Base-by-base conservation (phyloP, 163 green algal genomes). In the Scenedesmus sp. region DNA sequence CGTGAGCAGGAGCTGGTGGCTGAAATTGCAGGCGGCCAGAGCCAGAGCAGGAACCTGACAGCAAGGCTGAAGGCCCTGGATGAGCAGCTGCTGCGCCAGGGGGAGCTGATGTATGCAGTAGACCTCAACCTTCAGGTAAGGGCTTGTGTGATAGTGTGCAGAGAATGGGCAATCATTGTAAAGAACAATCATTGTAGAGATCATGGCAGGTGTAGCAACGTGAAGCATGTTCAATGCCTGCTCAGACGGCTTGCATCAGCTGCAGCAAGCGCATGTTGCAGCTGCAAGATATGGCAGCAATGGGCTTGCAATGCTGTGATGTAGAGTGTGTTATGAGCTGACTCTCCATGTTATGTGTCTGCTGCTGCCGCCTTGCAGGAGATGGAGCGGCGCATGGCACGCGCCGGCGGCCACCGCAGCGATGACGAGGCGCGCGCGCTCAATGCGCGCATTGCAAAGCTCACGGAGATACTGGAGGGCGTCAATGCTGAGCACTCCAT, bases 101-200 rank as follows among this genome's bases (percentile, higher is more conserved):
- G 98, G 92, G 97, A 99, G 95, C 93, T 98, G 90, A 93, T 98
- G 89, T 99, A 99, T 92, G 96, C 96, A 56, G 96, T 97, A 15
- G 96, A 98, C 90, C 98, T 97, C 90, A 91, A 97, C 94, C 93
- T 98, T 73, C 96, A 97, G 90, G 83, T 94, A 52, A 16, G 66
- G 86, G 70, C 70, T 46, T 46, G 34, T 46, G 34, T 46, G 34
- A n/a, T n/a, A n/a, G n/a, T n/a, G n/a, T n/a, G n/a, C n/a, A n/a
- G n/a, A n/a, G n/a, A n/a, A n/a, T n/a, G n/a, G n/a, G n/a, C n/a
- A n/a, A n/a, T n/a, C n/a, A n/a, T n/a, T n/a, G n/a, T n/a, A n/a
- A n/a, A n/a, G n/a, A n/a, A n/a, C n/a, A n/a, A n/a, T n/a, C n/a
- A n/a, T n/a, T n/a, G n/a, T n/a, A n/a, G n/a, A 46, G 34, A 46